Base-by-base conservation (phyloP, 2,329 filamentous ascomycete genomes). In the Xylariaceae sp. region DNA sequence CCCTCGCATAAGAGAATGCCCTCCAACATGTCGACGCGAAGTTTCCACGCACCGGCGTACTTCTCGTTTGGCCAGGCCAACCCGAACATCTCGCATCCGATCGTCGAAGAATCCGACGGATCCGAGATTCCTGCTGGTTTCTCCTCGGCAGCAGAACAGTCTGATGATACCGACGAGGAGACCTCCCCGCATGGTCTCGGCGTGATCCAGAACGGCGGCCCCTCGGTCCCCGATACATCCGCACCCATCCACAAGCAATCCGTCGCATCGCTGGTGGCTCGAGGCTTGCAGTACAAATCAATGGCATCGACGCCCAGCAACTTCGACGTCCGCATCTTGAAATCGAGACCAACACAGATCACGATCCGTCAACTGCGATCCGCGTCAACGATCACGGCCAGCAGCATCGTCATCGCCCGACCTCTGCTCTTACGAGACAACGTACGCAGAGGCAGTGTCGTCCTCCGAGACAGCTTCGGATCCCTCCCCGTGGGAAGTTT, bases 291-390 rank as follows among this genome's bases (percentile, higher is more conserved):
- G 1, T 91, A 96, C 67, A 92, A 97, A 71, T 96, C 90, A 15
- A 87, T 97, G 62, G 83, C 97, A 66, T 97, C 92, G 0, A 82
- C 96, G 1, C 85, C 87, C 0, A 92, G 91, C 3, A 92, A 92
- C 1, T 87, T 96, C 72, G 93, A 97, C 70, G 95, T 96, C 53
- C 92, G 96, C 72, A 92, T 89, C 0, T 79, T 95, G 3, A 87
- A 88, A 68, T 81, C 82, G 1, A 84, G 89, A 3, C 90, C 90
- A 0, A 90, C 88, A 39, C 90, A 95, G 68, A 81, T 94, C 60
- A 83, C 87, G 18, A 69, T 84, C 62, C 71, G 80, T 54, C 77
- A 78, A 37, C 75, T 82, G 23, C 83, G 81, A 59, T 78, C 78
- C 58, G 77, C 78, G 2, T 76, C 78, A 1, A 81, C 80, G 45